phyloP scores from a whole-genome alignment of 2,329 filamentous ascomycete species.

The Xylariaceae sp. region DNA sequence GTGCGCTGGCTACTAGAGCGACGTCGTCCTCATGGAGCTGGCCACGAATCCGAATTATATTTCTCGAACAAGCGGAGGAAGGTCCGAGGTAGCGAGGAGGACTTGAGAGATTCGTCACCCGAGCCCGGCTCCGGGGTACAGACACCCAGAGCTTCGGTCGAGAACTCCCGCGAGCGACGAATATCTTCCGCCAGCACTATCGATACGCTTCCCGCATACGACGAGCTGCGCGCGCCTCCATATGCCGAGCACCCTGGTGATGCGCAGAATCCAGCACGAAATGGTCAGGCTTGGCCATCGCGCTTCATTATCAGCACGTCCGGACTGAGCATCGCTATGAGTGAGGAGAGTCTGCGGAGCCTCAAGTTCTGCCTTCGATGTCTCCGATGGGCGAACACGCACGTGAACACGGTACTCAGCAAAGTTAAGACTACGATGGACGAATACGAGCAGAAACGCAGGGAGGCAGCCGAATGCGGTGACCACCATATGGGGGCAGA shows the following conservation, averaged over 20 bases:
- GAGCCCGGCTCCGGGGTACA: constrained; percentile 26
- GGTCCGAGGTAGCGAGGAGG: constrained; percentile 36
- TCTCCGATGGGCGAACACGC: constrained; percentile 76
- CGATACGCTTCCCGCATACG: constrained; percentile 79
- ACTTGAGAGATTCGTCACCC: constrained; percentile 30
- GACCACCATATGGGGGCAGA: constrained; percentile 27
- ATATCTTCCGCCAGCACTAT: constrained; percentile 63
- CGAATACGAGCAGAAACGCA: constrained; percentile 65
- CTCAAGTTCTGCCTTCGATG: constrained; percentile 80
- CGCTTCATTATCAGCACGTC: constrained; percentile 87
- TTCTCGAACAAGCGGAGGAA: constrained; percentile 57
- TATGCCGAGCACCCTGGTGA: constrained; percentile 59
- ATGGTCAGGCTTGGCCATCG: constrained; percentile 62
- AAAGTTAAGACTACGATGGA: constrained; percentile 73
- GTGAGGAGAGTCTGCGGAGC: constrained; percentile 77
- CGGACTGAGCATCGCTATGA: constrained; percentile 86
- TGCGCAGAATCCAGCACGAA: constrained; percentile 26
- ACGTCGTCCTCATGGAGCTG: constrained; percentile 43
- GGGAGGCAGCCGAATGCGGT: constrained; percentile 12
- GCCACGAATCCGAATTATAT: constrained; percentile 42
- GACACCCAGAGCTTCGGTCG: constrained; percentile 32
- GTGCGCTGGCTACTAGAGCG: constrained; percentile 77
- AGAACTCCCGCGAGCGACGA: constrained; percentile 42
- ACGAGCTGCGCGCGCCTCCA: constrained; percentile 69
- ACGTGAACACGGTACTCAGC: constrained; percentile 70